These are phyloP conservation scores for Phaeoacremonium minimum DNA, from an alignment of 2,329 filamentous ascomycete genomes.

Conservation along the genomic window DNA sequence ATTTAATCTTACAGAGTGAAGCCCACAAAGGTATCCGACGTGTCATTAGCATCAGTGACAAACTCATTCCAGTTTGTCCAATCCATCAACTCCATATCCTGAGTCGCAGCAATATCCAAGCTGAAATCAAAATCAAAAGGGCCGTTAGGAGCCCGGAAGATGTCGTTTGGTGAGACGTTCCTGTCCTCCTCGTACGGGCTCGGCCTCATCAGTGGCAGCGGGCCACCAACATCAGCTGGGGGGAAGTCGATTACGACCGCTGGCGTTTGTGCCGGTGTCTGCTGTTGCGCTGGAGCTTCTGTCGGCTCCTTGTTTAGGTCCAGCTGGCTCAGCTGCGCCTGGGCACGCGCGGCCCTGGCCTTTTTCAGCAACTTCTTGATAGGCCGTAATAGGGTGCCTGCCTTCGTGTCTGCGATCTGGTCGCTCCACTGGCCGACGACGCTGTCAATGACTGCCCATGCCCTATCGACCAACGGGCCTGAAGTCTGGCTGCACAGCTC, in stretches of 20 bases:
- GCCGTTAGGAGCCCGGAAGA: too few relatives aligned
- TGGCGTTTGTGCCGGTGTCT: not conserved
- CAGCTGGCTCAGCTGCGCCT: constrained; percentile 20
- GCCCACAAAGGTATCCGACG: not conserved
- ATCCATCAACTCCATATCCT: constrained; percentile 22
- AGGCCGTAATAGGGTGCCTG: constrained; percentile 49
- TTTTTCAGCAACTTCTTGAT: constrained; percentile 48
- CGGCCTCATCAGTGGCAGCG: not conserved
- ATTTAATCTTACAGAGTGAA: too few relatives aligned
- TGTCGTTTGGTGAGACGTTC: too few relatives aligned
- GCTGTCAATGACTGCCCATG: constrained; percentile 43
- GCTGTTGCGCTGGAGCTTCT: constrained; percentile 1
- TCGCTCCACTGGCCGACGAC: constrained; percentile 37
- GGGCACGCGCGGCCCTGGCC: constrained; percentile 34
- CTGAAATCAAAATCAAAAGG: constrained; percentile 1
- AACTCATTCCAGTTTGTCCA: constrained; percentile 41
- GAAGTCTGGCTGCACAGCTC: constrained; percentile 44
- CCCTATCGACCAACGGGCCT: constrained; percentile 39
- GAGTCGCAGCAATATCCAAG: constrained; percentile 13
- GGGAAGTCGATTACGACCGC: not conserved
- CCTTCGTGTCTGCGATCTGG: constrained; percentile 42
- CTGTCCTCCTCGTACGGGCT: not conserved
- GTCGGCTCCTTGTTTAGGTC: constrained; percentile 8
- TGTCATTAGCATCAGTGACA: constrained; percentile 27
- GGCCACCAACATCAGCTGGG: not conserved